Evolutionary conservation across 164 flowering plant genomes (phyloP).

Genomic region (Brasenia schreberi): DNA sequence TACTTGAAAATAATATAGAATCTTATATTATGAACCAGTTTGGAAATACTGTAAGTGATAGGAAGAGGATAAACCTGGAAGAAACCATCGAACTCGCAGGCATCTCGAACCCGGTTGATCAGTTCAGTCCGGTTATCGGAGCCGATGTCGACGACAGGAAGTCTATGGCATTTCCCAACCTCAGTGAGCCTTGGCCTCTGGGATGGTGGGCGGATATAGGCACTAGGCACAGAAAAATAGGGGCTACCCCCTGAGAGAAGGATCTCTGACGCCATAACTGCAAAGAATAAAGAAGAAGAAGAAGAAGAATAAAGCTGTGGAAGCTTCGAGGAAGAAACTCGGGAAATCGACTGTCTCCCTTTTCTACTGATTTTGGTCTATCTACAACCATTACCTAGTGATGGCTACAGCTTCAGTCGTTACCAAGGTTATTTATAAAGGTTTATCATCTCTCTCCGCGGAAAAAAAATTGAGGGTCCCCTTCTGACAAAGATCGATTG

Average conservation of each 20-base stretch:
- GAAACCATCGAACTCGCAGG: conserved; percentile 7
- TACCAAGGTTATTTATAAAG: too few relatives aligned
- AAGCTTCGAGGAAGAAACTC: too few relatives aligned
- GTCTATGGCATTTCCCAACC: conserved; percentile 25
- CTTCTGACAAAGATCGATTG: too few relatives aligned
- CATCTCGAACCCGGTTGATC: not conserved
- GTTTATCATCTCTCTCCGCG: too few relatives aligned
- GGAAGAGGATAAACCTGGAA: conserved; percentile 9
- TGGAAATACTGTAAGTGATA: not conserved
- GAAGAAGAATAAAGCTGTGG: too few relatives aligned
- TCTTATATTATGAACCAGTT: too few relatives aligned
- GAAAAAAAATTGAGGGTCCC: too few relatives aligned
- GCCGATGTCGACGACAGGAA: conserved; percentile 20
- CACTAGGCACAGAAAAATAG: conserved; percentile 2
- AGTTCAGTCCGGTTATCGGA: not conserved
- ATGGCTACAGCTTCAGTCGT: too few relatives aligned
- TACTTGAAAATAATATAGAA: not conserved
- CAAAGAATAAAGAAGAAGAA: too few relatives aligned
- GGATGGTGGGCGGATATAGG: conserved; percentile 23
- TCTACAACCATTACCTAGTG: too few relatives aligned
- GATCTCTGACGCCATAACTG: not conserved
- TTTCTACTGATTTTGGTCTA: too few relatives aligned
- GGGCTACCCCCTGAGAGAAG: not conserved
- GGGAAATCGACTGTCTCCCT: too few relatives aligned
- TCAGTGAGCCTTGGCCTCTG: conserved; percentile 60